phyloP scores from a whole-genome alignment of 331 rosid genomes.

The Phaseolus coccineus region DNA sequence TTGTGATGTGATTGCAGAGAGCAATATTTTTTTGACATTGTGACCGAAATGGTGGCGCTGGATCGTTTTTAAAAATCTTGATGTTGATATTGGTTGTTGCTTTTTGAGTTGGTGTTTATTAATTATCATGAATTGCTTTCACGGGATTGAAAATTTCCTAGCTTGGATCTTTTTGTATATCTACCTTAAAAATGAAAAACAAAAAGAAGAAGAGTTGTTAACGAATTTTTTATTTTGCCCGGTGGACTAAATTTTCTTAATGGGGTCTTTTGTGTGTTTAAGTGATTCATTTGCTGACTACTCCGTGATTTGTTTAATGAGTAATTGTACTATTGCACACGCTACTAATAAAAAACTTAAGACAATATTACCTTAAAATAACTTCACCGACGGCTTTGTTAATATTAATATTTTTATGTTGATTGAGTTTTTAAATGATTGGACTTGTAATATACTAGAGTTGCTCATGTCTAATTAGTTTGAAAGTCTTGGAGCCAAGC shows the following conservation, averaged over 20 bases:
- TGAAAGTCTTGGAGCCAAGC: background rate
- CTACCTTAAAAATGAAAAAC: background rate
- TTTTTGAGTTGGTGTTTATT: conserved; percentile 3
- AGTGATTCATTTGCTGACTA: background rate
- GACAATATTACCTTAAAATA: background rate
- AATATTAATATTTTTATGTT: background rate
- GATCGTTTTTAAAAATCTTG: background rate
- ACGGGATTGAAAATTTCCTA: conserved; percentile 6
- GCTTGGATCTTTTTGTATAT: conserved; percentile 21
- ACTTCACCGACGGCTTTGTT: background rate
- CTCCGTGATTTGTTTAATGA: too few species aligned
- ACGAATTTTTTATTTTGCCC: background rate
- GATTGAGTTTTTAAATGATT: background rate
- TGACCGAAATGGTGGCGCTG: too few species aligned
- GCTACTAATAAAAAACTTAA: background rate
- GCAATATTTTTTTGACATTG: too few species aligned
- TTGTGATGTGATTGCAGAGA: too few species aligned
- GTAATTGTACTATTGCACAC: background rate
- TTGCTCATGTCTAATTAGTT: background rate
- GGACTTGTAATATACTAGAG: background rate
- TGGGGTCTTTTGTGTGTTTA: background rate
- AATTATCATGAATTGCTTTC: conserved; percentile 25
- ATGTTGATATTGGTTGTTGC: conserved; percentile 9
- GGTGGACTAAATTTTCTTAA: background rate
- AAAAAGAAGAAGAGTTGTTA: background rate